phyloP scores from a whole-genome alignment of 2,329 filamentous ascomycete species.

The Aspergillus pseudoterreus region DNA sequence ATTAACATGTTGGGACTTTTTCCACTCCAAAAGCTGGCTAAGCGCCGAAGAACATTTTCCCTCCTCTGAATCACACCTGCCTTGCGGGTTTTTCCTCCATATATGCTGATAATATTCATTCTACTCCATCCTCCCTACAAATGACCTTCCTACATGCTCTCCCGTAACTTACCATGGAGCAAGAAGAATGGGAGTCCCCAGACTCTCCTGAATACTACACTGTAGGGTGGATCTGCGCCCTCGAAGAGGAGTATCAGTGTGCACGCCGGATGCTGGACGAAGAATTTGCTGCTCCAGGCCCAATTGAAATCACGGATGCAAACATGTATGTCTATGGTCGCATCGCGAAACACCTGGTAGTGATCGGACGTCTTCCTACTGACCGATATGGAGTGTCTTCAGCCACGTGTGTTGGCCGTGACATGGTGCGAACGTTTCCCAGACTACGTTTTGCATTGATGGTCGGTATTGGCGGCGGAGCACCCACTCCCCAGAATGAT shows the following conservation, averaged over 20 bases:
- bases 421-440: slow-evolving; percentile 1
- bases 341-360: background rate
- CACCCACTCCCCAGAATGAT: background rate
- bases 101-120: too few relatives aligned
- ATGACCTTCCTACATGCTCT: too few relatives aligned
- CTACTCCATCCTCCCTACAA: too few relatives aligned
- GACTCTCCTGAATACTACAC: background rate
- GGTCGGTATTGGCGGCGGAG: background rate
- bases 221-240: background rate
- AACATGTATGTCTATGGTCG: background rate
- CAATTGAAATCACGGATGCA: too few relatives aligned
- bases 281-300: too few relatives aligned
- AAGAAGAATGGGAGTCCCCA: too few relatives aligned
- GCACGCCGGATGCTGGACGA: slow-evolving; percentile 3
- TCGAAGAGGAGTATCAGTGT: background rate
- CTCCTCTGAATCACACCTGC: too few relatives aligned
- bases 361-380: slow-evolving; percentile 4
- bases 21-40: too few relatives aligned
- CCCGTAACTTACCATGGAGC: too few relatives aligned
- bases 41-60: too few relatives aligned
- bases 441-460: slow-evolving; percentile 1
- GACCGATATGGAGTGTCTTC: background rate
- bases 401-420: background rate
- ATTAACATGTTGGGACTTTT: too few relatives aligned
- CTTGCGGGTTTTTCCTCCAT: too few relatives aligned